phyloP scores from a whole-genome alignment of 306 rosid species.

The Ammopiptanthus mongolicus region DNA sequence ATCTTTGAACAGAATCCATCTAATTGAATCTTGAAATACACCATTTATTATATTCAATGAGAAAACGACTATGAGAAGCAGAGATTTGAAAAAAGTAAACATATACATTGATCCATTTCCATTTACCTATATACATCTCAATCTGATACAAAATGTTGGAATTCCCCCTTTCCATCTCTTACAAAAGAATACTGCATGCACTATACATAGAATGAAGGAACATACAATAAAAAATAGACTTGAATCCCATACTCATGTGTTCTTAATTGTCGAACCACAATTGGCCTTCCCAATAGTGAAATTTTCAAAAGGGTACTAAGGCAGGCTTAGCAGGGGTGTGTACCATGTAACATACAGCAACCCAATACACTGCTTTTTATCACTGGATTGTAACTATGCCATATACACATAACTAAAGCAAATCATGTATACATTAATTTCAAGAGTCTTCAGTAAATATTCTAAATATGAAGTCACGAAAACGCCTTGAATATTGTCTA shows the following conservation, averaged over 20 bases:
- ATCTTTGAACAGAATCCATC: neutral
- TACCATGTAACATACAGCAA: neutral
- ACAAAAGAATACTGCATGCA: neutral
- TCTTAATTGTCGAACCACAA: neutral
- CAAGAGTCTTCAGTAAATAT: conserved; percentile 54
- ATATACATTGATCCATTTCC: conserved; percentile 22
- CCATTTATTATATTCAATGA: neutral
- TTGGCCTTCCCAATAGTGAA: neutral
- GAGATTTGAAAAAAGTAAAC: conserved; percentile 2
- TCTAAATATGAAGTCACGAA: conserved; percentile 73
- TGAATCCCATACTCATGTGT: neutral
- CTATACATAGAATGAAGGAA: conserved; percentile 19
- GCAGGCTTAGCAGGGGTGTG: neutral
- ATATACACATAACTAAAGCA: neutral
- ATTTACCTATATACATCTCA: conserved; percentile 22
- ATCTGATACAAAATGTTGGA: conserved; percentile 13
- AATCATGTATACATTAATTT: conserved; percentile 14
- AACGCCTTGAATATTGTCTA: conserved; percentile 77
- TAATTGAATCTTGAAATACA: neutral
- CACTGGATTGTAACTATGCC: neutral
- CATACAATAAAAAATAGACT: neutral
- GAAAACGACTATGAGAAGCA: neutral
- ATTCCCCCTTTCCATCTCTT: neutral
- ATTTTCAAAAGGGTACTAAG: neutral
- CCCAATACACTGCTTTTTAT: neutral